A percentile compares a stretch with the other conserved stretches of the same genome.
Evolutionary conservation across 2,329 filamentous ascomycete species (phyloP).

Genomic region (Plenodomus lindquistii): DNA sequence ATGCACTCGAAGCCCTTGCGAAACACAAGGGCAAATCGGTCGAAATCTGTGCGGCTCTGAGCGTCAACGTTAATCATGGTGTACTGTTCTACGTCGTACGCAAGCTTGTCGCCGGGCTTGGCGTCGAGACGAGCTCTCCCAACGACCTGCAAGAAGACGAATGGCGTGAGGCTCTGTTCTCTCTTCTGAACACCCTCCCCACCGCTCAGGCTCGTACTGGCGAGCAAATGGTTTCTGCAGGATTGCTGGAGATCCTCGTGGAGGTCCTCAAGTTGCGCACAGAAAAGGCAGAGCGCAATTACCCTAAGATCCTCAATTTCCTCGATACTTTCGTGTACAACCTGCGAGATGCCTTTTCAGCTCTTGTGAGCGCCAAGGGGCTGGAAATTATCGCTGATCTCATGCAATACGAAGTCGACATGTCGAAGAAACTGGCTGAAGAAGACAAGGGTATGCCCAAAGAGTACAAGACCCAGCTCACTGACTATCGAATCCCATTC

Average conservation of each 20-base stretch:
- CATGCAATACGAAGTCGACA: slow-evolving; percentile 75
- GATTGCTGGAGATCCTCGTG: slow-evolving; percentile 85
- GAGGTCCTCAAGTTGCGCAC: slow-evolving; percentile 86
- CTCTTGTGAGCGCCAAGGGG: slow-evolving; percentile 79
- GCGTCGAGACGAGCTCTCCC: slow-evolving; percentile 52
- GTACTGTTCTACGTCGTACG: slow-evolving; percentile 90
- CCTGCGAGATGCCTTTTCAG: slow-evolving; percentile 80
- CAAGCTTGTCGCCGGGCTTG: slow-evolving; percentile 85
- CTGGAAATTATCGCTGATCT: slow-evolving; percentile 90
- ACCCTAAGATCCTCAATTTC: slow-evolving; percentile 83
- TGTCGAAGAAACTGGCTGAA: slow-evolving; percentile 68
- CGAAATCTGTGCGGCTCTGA: slow-evolving; percentile 88
- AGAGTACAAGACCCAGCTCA: slow-evolving; percentile 75
- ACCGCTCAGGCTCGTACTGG: slow-evolving; percentile 72
- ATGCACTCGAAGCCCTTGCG: slow-evolving; percentile 81
- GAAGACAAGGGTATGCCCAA: slow-evolving; percentile 72
- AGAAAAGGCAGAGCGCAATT: slow-evolving; percentile 76
- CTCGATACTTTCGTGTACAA: slow-evolving; percentile 86
- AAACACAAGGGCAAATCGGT: slow-evolving; percentile 74
- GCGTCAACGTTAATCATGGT: slow-evolving; percentile 94
- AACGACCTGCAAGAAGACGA: slow-evolving; percentile 74
- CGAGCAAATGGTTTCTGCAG: slow-evolving; percentile 83
- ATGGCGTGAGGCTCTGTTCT: slow-evolving; percentile 89
- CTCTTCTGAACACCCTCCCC: slow-evolving; percentile 80
- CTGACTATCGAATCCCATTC: slow-evolving; percentile 92